These are phyloP conservation scores for Eudorina sp. DNA, from an alignment of 139 green algal species.

Conservation along the genomic window DNA sequence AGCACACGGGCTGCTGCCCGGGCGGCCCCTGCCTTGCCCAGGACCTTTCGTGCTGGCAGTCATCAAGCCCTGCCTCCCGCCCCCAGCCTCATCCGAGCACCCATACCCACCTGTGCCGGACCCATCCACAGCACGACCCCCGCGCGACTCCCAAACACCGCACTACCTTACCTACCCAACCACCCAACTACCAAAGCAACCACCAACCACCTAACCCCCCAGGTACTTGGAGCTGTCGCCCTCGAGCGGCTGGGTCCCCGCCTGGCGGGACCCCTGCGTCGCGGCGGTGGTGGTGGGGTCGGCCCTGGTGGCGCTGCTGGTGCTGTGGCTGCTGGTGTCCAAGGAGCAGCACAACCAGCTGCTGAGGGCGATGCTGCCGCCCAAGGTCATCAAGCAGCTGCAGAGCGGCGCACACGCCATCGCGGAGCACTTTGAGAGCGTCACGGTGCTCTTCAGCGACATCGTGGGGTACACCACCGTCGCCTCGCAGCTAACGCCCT, in stretches of 20 bases:
- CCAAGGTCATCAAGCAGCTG: conserved; percentile 39
- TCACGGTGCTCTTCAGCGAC: conserved; percentile 34
- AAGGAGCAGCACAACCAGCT: conserved; percentile 34
- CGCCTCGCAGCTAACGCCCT: not conserved
- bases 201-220: no score
- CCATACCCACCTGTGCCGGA: no score
- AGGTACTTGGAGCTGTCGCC: conserved; percentile 37
- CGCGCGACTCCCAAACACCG: no score
- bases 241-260: not conserved
- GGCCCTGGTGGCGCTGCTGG: conserved; percentile 4
- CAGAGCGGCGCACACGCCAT: conserved; percentile 5
- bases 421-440: conserved; percentile 28
- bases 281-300: conserved; percentile 32
- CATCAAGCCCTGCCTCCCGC: no score
- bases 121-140: no score
- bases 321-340: conserved; percentile 43
- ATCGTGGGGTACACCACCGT: conserved; percentile 32
- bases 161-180: no score
- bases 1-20: no score
- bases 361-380: conserved; percentile 39
- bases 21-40: no score
- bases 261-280: conserved; percentile 27
- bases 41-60: no score
- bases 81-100: no score
- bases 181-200: no score